Evolutionary conservation across 2,329 filamentous ascomycete species (phyloP), one percentile per base, ranked within the genome.

Genomic region (Parascedosporium putredinis): DNA sequence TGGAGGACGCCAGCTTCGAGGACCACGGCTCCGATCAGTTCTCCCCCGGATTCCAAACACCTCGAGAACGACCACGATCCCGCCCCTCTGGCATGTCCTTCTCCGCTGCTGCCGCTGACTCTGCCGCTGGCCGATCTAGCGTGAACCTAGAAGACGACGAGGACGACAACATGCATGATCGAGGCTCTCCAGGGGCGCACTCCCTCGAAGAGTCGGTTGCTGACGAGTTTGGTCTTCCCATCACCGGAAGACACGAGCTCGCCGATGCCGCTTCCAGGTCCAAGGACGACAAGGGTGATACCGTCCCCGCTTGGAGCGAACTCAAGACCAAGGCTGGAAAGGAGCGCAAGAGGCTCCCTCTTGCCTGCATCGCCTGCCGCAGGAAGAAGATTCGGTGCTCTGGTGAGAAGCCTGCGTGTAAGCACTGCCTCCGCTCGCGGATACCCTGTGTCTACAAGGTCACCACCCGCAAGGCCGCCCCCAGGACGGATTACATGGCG

Each of bases 391-490:
- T 98, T 55, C 83, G 91, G 49, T 98, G 93, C 64, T 97, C 91
- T 0, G 93, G 93, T 52, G 93, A 97, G 71, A 97, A 96, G 66
- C 93, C 93, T 2, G 88, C 90, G 1, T 98, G 93, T 73, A 96
- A 95, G 66, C 93, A 97, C 67, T 97, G 93, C 62, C 74, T 94
- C 52, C 81, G 90, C 51, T 95, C 91, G 47, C 81, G 91, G 40
- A 94, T 95, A 57, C 91, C 91, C 2, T 98, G 93, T 63, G 90
- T 97, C 4, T 98, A 97, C 75, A 97, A 97, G 62, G 88, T 95
- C 52, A 97, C 90, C 0, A 89, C 90, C 3, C 78, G 93, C 53
- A 97, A 97, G 65, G 89, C 91, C 1, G 89, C 90, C 3, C 93
- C 93, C 2, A 78, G 93, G 48, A 97, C 93, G 16, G 93, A 97